Base-by-base conservation (phyloP, 148 eudicot species). In the Chenopodium quinoa region DNA sequence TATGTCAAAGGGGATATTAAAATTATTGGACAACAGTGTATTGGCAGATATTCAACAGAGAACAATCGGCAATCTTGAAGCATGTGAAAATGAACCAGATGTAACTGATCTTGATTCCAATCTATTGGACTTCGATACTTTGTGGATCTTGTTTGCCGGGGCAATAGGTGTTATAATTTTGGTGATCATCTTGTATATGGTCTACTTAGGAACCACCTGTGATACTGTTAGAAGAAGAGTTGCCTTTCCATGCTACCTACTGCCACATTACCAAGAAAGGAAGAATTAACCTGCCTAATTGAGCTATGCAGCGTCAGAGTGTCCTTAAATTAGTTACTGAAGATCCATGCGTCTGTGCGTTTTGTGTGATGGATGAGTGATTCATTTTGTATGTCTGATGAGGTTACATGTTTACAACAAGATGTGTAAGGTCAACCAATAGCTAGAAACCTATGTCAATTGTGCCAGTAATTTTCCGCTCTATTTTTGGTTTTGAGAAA, bases 131-230 rank as follows among this genome's bases (percentile, higher is more conserved):
- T 64, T 46, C 13, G 82, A 83, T 62, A 83, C 85, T 4, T 19
- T 78, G 65, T 83, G 85, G 85, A 83, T 83, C 17, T 73, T 83
- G 82, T 73, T 78, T 22, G 85, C 82, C 5, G 85, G 85, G 34
- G 85, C 79, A 34, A 47, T 83, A 9, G 85, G 85, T 20, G 81
- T 73, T 12, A 23, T 31, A 10, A 71, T 83, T 19, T 65, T 83
- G 31, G 75, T 79, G 37, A 74, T 83, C 52, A 65, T 83, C 73
- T 78, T 83, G 77, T 83, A 78, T 54, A n/a, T 83, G 34, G 82
- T 83, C 14, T 79, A 83, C 75, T 78, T 78, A 25, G 85, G 85
- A 64, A 83, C 79, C 13, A 29, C 77, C 4, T 78, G 85, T 40
- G 58, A 81, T 81, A 69, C 82, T 23, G n/a, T 83, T 23, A 63